phyloP scores from a whole-genome alignment of 2,329 filamentous ascomycete species.

The Xylariaceae sp. region DNA sequence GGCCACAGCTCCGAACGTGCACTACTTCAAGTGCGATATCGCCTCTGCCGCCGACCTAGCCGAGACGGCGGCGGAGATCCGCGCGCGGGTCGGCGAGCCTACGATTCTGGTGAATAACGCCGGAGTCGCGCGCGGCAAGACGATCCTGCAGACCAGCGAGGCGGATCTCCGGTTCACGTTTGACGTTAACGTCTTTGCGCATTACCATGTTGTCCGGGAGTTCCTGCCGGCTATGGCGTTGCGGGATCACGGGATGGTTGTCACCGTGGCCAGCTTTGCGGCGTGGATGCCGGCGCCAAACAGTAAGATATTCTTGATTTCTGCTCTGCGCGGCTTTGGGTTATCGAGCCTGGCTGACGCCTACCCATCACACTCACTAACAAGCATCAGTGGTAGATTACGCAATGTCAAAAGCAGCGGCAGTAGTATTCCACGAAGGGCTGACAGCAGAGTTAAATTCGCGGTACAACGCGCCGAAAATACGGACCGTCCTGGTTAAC shows the following conservation, averaged over 20 bases:
- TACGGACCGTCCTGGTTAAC: conserved; percentile 61
- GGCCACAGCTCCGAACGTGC: conserved; percentile 54
- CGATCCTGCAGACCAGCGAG: conserved; percentile 44
- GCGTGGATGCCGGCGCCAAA: conserved; percentile 50
- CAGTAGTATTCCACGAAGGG: conserved; percentile 57
- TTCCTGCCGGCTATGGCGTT: conserved; percentile 50
- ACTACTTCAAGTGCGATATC: conserved; percentile 68
- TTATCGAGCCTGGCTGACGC: too few species aligned
- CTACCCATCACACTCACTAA: too few species aligned
- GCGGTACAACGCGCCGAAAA: conserved; percentile 50
- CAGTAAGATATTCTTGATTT: conserved; percentile 17
- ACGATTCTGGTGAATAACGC: conserved; percentile 39
- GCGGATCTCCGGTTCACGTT: conserved; percentile 44
- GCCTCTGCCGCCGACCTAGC: conserved; percentile 51
- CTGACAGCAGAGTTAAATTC: conserved; percentile 47
- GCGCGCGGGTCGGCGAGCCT: conserved; percentile 35
- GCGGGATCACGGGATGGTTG: conserved; percentile 51
- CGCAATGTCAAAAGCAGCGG: conserved; percentile 53
- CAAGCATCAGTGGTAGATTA: conserved; percentile 51
- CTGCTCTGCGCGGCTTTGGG: too few species aligned
- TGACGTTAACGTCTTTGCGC: conserved; percentile 48
- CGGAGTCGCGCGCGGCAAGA: conserved; percentile 41
- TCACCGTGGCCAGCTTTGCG: conserved; percentile 54
- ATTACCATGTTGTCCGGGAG: conserved; percentile 47
- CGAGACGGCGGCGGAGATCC: conserved; percentile 40